Evolutionary conservation across 805 yeast genomes (phyloP).

Genomic region (Yarrowia hollandica): DNA sequence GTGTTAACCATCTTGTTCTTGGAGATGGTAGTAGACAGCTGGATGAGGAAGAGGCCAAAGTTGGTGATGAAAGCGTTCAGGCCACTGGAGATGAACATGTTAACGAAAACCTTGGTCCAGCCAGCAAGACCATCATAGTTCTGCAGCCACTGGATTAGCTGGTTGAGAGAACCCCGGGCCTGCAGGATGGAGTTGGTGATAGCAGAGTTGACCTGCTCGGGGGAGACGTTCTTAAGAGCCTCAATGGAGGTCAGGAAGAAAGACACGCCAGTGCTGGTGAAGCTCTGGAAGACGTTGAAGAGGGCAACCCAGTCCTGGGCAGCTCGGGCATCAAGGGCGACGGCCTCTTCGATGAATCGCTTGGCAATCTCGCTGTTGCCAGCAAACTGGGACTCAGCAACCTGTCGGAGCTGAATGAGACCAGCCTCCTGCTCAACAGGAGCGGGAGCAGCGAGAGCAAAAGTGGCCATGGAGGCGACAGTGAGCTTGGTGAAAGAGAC

Average conservation of each 20-base stretch:
- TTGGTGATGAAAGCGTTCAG: conserved; percentile 27
- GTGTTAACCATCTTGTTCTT: conserved; percentile 25
- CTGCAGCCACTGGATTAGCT: conserved; percentile 26
- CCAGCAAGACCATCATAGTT: conserved; percentile 28
- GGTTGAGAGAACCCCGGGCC: conserved; percentile 6
- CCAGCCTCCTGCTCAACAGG: conserved; percentile 26
- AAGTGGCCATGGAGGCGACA: conserved; percentile 14
- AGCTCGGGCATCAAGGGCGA: conserved; percentile 19
- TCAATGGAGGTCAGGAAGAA: conserved; percentile 18
- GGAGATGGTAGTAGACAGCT: conserved; percentile 5
- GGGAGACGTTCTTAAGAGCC: conserved; percentile 20
- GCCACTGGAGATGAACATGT: conserved; percentile 15
- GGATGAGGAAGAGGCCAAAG: conserved; percentile 22
- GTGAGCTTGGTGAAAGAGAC: conserved; percentile 25
- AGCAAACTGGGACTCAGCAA: background rate
- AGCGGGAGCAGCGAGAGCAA: conserved; percentile 27
- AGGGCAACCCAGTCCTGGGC: conserved; percentile 22
- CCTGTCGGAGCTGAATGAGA: conserved; percentile 12
- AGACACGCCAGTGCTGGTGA: conserved; percentile 23
- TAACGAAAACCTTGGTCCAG: conserved; percentile 25
- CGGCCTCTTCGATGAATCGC: conserved; percentile 17
- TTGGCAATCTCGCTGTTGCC: conserved; percentile 10
- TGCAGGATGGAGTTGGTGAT: conserved; percentile 17
- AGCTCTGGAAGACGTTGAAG: conserved; percentile 22
- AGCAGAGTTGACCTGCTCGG: background rate